These are phyloP conservation scores for Mikania micrantha DNA, from an alignment of 129 eudicot species.

Conservation along the genomic window DNA sequence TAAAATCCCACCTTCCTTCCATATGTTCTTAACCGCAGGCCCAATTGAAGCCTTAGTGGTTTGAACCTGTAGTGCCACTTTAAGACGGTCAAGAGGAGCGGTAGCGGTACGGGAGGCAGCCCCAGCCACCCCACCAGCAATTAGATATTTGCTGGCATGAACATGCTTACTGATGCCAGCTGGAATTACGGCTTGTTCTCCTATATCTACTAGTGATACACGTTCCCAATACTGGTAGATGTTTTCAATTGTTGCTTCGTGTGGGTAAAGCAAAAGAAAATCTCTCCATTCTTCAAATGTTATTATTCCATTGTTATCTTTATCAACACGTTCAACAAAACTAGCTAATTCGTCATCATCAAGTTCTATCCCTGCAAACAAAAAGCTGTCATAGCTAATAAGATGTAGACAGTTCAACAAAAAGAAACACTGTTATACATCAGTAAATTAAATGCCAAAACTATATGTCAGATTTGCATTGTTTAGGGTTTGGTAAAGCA, in stretches of 20 bases:
- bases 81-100: conserved; percentile 96
- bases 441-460: not conserved
- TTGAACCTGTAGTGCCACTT: conserved; percentile 80
- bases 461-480: not conserved
- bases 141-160: conserved; percentile 71
- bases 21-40: conserved; percentile 55
- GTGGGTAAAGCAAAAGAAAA: conserved; percentile 89
- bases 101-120: conserved; percentile 95
- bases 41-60: conserved; percentile 54
- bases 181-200: conserved; percentile 94
- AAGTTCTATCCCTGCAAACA: conserved; percentile 78
- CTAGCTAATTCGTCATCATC: conserved; percentile 87
- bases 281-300: conserved; percentile 99
- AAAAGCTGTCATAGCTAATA: conserved; percentile 80
- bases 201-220: conserved; percentile 86
- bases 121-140: conserved; percentile 97
- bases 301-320: conserved; percentile 88
- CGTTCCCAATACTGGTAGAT: conserved; percentile 92
- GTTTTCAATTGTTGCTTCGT: conserved; percentile 87
- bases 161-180: conserved; percentile 85
- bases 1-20: conserved; percentile 69
- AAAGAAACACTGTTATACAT: not conserved
- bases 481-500: not conserved
- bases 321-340: conserved; percentile 91
- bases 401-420: conserved; percentile 51